A percentile compares a stretch with the other conserved stretches of the same genome.
Evolutionary conservation across 2,329 filamentous ascomycete genomes (phyloP).

Genomic region (Fusarium sp.): DNA sequence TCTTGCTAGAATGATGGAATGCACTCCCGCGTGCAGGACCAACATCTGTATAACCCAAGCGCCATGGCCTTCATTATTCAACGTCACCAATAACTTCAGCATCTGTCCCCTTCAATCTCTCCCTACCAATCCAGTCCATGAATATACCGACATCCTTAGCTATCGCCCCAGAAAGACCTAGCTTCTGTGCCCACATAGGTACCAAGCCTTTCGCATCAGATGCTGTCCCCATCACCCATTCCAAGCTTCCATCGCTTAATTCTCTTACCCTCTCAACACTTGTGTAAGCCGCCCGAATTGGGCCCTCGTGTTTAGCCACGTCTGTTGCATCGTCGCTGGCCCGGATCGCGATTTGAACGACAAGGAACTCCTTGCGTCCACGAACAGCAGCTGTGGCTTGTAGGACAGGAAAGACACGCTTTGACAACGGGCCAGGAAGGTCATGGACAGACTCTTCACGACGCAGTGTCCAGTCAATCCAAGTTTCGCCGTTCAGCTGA

Average conservation of each 20-base stretch:
- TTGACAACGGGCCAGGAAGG: slow-evolving; percentile 65
- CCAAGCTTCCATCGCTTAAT: slow-evolving; percentile 55
- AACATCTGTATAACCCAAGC: background rate
- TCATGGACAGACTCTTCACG: slow-evolving; percentile 73
- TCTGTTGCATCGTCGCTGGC: slow-evolving; percentile 46
- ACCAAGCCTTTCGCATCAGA: slow-evolving; percentile 74
- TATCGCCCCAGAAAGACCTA: slow-evolving; percentile 68
- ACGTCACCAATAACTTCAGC: slow-evolving; percentile 14
- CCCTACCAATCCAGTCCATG: slow-evolving; percentile 64
- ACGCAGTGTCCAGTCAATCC: slow-evolving; percentile 57
- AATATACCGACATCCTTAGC: slow-evolving; percentile 77
- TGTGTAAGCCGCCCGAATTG: slow-evolving; percentile 67
- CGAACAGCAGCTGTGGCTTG: slow-evolving; percentile 62
- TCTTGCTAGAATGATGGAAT: background rate
- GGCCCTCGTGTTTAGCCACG: slow-evolving; percentile 51
- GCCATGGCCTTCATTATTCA: background rate
- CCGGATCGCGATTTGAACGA: slow-evolving; percentile 63
- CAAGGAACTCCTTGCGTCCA: slow-evolving; percentile 58
- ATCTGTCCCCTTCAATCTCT: slow-evolving; percentile 47
- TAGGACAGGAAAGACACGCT: slow-evolving; percentile 72
- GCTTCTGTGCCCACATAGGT: slow-evolving; percentile 71
- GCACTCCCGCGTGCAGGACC: background rate
- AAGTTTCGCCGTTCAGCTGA: slow-evolving; percentile 49
- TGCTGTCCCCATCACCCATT: slow-evolving; percentile 82
- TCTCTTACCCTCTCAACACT: slow-evolving; percentile 69